Conservation (phyloP, 2,329 filamentous ascomycete genomes). For the Paecilomyces variotii region DNA sequence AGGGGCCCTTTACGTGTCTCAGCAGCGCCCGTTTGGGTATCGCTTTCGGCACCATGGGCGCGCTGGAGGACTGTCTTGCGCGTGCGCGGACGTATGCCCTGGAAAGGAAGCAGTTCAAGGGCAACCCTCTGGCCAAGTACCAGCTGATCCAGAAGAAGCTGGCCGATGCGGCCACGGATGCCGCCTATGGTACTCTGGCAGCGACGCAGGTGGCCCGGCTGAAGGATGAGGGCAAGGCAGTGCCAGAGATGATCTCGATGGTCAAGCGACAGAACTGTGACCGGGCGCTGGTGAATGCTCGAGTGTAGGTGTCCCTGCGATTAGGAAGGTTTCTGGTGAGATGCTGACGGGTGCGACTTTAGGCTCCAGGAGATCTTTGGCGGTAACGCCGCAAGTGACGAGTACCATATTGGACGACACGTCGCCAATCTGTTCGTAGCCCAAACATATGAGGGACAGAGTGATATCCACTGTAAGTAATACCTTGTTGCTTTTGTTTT, state of each 20-base stretch:
- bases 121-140: constrained; percentile 89
- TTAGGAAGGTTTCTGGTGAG: neutral
- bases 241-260: constrained; percentile 95
- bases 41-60: constrained; percentile 86
- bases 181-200: constrained; percentile 82
- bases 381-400: constrained; percentile 95
- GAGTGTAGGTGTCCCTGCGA: constrained; percentile 43
- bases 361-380: constrained; percentile 92
- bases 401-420: constrained; percentile 91
- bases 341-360: neutral
- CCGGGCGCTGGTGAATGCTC: constrained; percentile 68
- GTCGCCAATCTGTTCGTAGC: constrained; percentile 95
- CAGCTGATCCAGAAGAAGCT: constrained; percentile 98
- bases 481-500: constrained; percentile 12
- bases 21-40: constrained; percentile 94
- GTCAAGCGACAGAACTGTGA: constrained; percentile 98
- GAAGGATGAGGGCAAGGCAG: constrained; percentile 81
- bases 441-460: constrained; percentile 97
- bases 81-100: constrained; percentile 80
- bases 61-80: constrained; percentile 81
- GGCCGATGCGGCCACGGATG: constrained; percentile 84
- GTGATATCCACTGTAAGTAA: constrained; percentile 85
- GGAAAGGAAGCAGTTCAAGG: constrained; percentile 92
- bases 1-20: constrained; percentile 84
- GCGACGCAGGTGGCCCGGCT: constrained; percentile 84